These are phyloP conservation scores for Centrapalus pauciflorus DNA, from an alignment of 129 eudicot species.

Conservation along the genomic window DNA sequence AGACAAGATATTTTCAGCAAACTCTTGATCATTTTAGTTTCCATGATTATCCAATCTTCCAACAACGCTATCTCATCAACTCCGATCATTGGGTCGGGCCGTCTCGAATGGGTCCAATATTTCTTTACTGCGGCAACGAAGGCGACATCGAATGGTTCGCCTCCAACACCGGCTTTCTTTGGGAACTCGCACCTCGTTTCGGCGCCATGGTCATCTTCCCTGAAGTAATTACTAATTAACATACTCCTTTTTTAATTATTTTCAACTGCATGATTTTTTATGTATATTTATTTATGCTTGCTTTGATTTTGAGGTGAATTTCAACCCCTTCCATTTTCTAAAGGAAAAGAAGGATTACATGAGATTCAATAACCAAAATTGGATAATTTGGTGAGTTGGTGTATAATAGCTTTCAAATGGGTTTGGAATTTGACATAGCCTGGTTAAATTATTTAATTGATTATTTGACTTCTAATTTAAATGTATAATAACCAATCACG, in stretches of 20 bases:
- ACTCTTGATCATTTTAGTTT: conserved; percentile 77
- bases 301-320: no score
- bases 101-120: conserved; percentile 51
- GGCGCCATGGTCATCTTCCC: conserved; percentile 82
- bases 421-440: no score
- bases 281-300: neutral
- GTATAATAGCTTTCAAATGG: no score
- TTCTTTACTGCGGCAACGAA: conserved; percentile 91
- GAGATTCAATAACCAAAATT: no score
- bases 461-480: no score
- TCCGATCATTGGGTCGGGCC: conserved; percentile 72
- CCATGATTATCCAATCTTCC: conserved; percentile 51
- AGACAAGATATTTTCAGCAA: conserved; percentile 58
- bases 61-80: conserved; percentile 72
- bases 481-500: no score
- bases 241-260: neutral
- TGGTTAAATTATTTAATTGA: no score
- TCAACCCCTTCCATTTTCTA: no score
- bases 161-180: conserved; percentile 71
- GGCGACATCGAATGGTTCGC: conserved; percentile 96
- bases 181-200: conserved; percentile 81
- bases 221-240: conserved; percentile 41
- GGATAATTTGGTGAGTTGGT: neutral
- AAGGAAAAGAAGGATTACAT: no score
- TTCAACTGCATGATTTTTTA: neutral